These are phyloP conservation scores for Amphichorda felina DNA, from an alignment of 2,329 filamentous ascomycete genomes.

Conservation along the genomic window DNA sequence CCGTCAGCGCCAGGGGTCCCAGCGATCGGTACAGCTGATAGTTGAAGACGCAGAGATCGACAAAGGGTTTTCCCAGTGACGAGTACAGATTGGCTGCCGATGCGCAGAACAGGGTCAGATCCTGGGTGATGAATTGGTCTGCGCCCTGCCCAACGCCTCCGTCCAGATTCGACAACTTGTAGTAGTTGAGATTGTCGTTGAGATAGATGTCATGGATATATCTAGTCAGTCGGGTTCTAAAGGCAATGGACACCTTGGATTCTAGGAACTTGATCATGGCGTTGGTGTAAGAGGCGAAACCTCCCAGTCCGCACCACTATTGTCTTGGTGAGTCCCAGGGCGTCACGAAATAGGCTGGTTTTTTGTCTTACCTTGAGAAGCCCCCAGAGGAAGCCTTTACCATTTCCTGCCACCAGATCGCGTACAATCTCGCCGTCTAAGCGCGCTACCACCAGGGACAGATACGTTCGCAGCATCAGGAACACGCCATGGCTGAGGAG, in stretches of 20 bases:
- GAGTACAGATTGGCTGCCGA: constrained; percentile 89
- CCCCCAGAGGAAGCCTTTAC: constrained; percentile 76
- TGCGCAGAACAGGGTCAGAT: constrained; percentile 89
- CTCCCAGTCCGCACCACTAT: constrained; percentile 84
- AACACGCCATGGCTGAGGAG: constrained; percentile 83
- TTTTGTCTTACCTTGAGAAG: constrained; percentile 56
- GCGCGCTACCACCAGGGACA: constrained; percentile 84
- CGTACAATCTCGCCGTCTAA: constrained; percentile 93
- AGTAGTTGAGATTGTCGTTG: constrained; percentile 91
- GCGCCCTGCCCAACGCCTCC: constrained; percentile 85
- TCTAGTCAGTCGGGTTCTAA: constrained; percentile 83
- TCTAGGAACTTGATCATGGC: constrained; percentile 98
- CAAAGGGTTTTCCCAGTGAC: constrained; percentile 90
- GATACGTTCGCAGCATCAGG: constrained; percentile 81
- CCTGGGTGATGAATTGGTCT: constrained; percentile 96
- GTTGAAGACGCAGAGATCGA: constrained; percentile 97
- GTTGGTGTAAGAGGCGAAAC: constrained; percentile 92
- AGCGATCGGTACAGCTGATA: constrained; percentile 91
- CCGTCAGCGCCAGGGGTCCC: constrained; percentile 76
- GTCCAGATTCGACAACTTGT: constrained; percentile 86
- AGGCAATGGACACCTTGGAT: constrained; percentile 95
- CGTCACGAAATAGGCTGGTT: neutral
- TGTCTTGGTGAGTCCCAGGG: neutral
- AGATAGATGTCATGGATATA: constrained; percentile 98
- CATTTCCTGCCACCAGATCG: constrained; percentile 90